Base-by-base conservation (phyloP, 139 green algal species). In the Chlorella sp. region DNA sequence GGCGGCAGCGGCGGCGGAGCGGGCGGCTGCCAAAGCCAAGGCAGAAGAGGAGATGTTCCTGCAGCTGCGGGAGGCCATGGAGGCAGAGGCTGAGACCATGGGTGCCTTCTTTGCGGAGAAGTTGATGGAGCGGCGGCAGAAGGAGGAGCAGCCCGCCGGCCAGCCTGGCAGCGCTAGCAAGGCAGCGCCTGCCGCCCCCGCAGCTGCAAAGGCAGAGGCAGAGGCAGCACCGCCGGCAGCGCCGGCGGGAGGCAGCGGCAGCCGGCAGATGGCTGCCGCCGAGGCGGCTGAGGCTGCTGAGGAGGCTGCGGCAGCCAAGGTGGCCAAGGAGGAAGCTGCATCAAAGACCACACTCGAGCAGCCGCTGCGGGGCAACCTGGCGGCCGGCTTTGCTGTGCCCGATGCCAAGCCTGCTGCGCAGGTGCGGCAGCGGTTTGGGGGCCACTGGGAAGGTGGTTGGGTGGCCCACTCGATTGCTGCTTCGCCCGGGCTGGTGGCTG, bases 1-100 rank as follows among this genome's bases (percentile, higher is more conserved):
- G 23, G 11, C n/a, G 30, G 28, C 36, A n/a, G n/a, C 64, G 13
- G 64, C 28, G 64, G 30, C 36, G 64, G 64, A 72, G 64, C 64
- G 64, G n/a, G 23, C n/a, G 30, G 64, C 64, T 18, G 64, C 64
- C 64, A 72, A 72, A n/a, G 64, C 64, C 28, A 30, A 30, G n/a
- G 64, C 64, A 41, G 64, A 72, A n/a, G 64, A 72, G 64, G 64
- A 72, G 64, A 72, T 72, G 64, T 39, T 72, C 30, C 64, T 16
- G 23, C 64, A 72, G 64, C n/a, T 72, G 71, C 39, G 41, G 21
- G 39, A 20, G 26, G 71, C 71, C 4, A 78, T 80, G 44, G 73
- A 65, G 47, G 73, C 34, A 17, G 73, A 80, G 47, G 73, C 73
- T 0, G 44, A 65, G 28, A 17, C 4, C 3, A 57, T 78, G 71